phyloP scores from a whole-genome alignment of 106 monocot species.

The Alisma plantagoaquatica region DNA sequence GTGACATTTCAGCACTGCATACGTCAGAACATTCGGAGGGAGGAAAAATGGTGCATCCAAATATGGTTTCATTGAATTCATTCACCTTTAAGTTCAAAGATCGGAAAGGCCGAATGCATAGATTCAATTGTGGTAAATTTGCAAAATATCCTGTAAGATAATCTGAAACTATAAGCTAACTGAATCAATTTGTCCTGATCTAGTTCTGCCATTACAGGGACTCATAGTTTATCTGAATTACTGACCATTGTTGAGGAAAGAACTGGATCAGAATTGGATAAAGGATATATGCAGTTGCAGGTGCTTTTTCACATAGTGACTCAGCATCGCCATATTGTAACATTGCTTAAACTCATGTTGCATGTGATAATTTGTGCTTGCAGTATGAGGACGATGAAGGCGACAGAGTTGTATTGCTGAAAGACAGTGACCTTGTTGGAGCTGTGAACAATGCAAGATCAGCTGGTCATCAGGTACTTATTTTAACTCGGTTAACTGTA shows the following conservation, averaged over 20 bases:
- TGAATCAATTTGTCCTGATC: background rate
- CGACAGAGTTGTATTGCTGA: slow-evolving; percentile 62
- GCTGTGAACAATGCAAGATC: slow-evolving; percentile 64
- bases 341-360: background rate
- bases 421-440: slow-evolving; percentile 55
- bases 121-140: slow-evolving; percentile 66
- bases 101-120: slow-evolving; percentile 56
- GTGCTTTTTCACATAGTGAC: slow-evolving; percentile 11
- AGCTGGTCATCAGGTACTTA: slow-evolving; percentile 59
- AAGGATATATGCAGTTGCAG: slow-evolving; percentile 36
- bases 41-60: slow-evolving; percentile 44
- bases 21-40: slow-evolving; percentile 50
- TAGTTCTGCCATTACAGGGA: no score
- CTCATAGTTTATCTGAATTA: slow-evolving; percentile 59
- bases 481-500: background rate
- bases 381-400: slow-evolving; percentile 96
- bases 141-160: background rate
- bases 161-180: background rate
- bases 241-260: slow-evolving; percentile 45
- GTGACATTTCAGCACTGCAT: slow-evolving; percentile 61
- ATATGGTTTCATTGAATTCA: slow-evolving; percentile 46
- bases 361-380: slow-evolving; percentile 2
- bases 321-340: background rate
- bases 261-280: slow-evolving; percentile 26
- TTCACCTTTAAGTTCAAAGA: slow-evolving; percentile 76